Conservation (phyloP, 768 basidiomycete species). For the Pleurotus ostreatus region DNA sequence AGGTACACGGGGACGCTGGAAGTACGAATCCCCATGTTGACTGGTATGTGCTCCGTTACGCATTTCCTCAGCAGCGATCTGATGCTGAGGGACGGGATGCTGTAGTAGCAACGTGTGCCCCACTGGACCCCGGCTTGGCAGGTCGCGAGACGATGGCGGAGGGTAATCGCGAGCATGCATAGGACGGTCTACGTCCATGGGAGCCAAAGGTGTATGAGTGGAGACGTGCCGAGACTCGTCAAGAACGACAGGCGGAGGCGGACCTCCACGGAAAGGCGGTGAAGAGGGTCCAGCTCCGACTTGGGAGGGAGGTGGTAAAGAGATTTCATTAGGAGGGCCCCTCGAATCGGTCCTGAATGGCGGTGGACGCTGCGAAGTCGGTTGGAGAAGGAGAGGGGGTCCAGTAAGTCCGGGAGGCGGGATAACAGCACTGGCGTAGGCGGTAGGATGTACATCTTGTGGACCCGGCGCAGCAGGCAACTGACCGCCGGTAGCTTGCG, state of each 20-base stretch:
- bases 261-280: conserved; percentile 79
- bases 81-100: conserved; percentile 62
- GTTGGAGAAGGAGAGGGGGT: conserved; percentile 61
- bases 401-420: conserved; percentile 68
- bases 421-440: conserved; percentile 77
- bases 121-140: conserved; percentile 44
- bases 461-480: conserved; percentile 88
- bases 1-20: conserved; percentile 40
- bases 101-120: conserved; percentile 60
- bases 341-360: conserved; percentile 66
- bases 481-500: conserved; percentile 69
- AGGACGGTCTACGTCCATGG: conserved; percentile 72
- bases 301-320: conserved; percentile 59
- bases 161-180: conserved; percentile 50
- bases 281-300: conserved; percentile 44
- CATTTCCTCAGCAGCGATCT: conserved; percentile 47
- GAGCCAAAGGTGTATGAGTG: conserved; percentile 69
- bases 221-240: conserved; percentile 70
- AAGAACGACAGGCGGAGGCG: conserved; percentile 76
- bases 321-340: conserved; percentile 52
- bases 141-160: conserved; percentile 42
- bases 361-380: conserved; percentile 40
- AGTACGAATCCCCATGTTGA: conserved; percentile 56
- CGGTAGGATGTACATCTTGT: conserved; percentile 94
- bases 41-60: conserved; percentile 34